Base-by-base conservation (phyloP, 495 filamentous ascomycete species). In the Beverwykella pulmonaria region DNA sequence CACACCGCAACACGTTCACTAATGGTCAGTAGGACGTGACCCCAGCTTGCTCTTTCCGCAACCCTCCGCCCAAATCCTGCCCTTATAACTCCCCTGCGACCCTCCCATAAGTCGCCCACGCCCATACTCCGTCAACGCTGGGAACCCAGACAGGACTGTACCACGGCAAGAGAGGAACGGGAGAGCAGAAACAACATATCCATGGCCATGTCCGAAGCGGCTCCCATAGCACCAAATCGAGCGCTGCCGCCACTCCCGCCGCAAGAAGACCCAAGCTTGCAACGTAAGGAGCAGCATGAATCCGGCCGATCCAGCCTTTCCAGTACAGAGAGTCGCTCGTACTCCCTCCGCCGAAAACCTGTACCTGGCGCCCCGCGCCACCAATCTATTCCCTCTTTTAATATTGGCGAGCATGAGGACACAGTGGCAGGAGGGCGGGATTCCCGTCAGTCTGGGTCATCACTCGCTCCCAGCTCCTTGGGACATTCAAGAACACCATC, bases 271-370 rank as follows among this genome's bases (percentile, higher is more conserved):
- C 15, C 23, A 41, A 39, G 27, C 46, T 41, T 44, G n/a, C 29
- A 19, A 22, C 23, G 27, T 12, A n/a, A n/a, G 29, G 57, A 62
- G 20, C 46, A 52, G 23, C 23, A 44, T 50, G 36, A 56, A 29
- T 58, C 59, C 6, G 54, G 29, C 39, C 65, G 49, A 27, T 22
- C 25, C 9, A 50, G 22, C 22, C 48, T 12, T 22, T 65, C 47
- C 26, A 66, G 39, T 23, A 44, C 55, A 41, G 49, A 71, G 26
- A 63, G 68, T 50, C 68, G 63, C 20, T 59, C 53, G 19, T 63
- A 71, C 14, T 66, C 61, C n/a, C 53, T 72, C 15, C 70, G 66
- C 20, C 59, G 70, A 14, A 72, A 72, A 46, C 70, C 70, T 3
- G 22, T 72, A 14, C 53, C 66, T 25, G 53, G 59, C 30, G 17